Evolutionary conservation across 768 basidiomycete genomes (phyloP).

Genomic region (Trametes punicea): DNA sequence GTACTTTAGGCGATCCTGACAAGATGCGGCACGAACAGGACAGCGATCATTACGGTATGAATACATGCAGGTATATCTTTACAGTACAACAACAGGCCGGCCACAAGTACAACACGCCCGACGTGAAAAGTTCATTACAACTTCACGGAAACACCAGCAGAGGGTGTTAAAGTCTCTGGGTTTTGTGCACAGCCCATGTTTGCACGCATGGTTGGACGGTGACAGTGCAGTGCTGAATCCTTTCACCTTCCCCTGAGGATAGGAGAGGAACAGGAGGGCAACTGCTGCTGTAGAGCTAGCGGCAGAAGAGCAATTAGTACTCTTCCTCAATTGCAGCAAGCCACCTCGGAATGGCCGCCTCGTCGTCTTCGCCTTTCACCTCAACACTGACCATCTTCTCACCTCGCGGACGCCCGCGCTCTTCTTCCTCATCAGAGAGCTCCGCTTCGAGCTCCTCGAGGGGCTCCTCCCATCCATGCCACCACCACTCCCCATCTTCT

Average conservation of each 20-base stretch:
- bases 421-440: background rate
- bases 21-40: background rate
- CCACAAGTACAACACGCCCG: background rate
- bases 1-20: no score
- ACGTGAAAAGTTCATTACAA: background rate
- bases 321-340: constrained; percentile 7
- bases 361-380: background rate
- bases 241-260: background rate
- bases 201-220: background rate
- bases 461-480: constrained; percentile 26
- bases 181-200: background rate
- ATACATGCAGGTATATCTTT: constrained; percentile 7
- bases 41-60: constrained; percentile 14
- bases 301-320: background rate
- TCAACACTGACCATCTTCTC: background rate
- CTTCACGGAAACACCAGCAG: background rate
- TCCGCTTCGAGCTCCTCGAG: constrained; percentile 4
- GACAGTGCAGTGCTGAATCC: background rate
- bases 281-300: no score
- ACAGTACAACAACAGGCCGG: background rate
- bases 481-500: constrained; percentile 21
- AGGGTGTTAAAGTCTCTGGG: background rate
- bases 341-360: background rate
- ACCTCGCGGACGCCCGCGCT: background rate
- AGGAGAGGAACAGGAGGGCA: no score